phyloP scores from a whole-genome alignment of 169 alveolate genomes.

The Eimeria sp. region DNA sequence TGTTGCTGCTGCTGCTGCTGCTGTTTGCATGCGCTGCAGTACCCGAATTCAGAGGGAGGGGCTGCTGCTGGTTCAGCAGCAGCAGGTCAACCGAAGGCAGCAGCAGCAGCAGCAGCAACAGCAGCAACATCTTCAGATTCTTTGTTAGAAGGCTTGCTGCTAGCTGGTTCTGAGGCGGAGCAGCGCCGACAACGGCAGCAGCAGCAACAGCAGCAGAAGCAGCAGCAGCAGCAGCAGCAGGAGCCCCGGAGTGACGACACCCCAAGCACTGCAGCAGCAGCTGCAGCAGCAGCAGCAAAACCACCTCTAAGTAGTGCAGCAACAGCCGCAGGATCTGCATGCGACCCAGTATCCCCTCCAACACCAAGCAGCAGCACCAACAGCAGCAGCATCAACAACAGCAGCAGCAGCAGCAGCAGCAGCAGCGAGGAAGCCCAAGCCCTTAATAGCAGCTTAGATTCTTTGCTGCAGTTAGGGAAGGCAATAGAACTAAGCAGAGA shows the following conservation, averaged over 20 bases:
- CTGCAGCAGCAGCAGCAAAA: constrained; percentile 29
- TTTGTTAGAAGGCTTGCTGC: constrained; percentile 11
- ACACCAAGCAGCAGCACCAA: too few relatives aligned
- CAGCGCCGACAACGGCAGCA: constrained; percentile 26
- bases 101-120: too few relatives aligned
- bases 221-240: constrained; percentile 39
- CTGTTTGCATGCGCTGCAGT: background rate
- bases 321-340: background rate
- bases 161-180: background rate
- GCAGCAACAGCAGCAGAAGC: constrained; percentile 38
- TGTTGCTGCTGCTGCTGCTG: constrained; percentile 36
- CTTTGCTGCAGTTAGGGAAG: constrained; percentile 18
- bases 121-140: background rate
- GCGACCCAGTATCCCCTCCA: background rate
- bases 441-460: constrained; percentile 2
- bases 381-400: constrained; percentile 17
- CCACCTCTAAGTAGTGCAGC: background rate
- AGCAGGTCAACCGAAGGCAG: background rate
- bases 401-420: constrained; percentile 63
- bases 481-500: constrained; percentile 6
- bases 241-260: background rate
- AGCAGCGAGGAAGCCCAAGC: constrained; percentile 28
- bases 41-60: background rate
- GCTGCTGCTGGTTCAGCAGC: constrained; percentile 15
- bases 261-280: background rate